Evolutionary conservation across 257 asterid species (phyloP), one percentile per base, ranked within the genome.

Genomic region (Solanum lignicaule): DNA sequence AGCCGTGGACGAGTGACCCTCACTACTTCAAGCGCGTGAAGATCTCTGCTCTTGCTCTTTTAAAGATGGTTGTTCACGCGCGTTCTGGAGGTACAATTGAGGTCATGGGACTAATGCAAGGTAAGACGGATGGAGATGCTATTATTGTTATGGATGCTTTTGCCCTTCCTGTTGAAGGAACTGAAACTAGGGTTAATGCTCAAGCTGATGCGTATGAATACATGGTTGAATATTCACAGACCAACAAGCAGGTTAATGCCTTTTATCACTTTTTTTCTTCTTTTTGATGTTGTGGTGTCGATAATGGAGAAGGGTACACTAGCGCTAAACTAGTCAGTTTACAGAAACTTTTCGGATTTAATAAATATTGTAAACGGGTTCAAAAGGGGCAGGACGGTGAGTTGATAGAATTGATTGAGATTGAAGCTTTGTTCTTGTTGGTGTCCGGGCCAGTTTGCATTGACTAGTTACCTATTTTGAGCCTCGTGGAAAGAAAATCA

Each of bases 31-130:
- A 96, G 96, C 98, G 99, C 90, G 99, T 97, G 32, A 96, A 92
- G 89, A 92, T 97, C 91, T 96, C 99, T 27, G 99, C 99, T 0
- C 98, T 97, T 74, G 99, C 99, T 25, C 98, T 97, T 3, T 97
- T 97, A 66, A 97, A 97, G 93, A 97, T 97, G 99, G 99, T 97
- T 32, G 98, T 97, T 32, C 99, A 97, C 91, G 98, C 99, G 15
- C 99, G 99, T 89, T 96, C 99, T 55, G 99, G 99, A 5, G 99
- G 99, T 33, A 97, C 98, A 36, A 97, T 97, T 78, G 99, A 97
- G 90, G 96, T 97, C 86, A 96, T 97, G 99, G 99, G 99, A 8
- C 96, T 97, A 21, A 97, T 97, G 99, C 99, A 96, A 91, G 99
- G 99, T 23, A 97, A 97, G 89, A 96, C 98, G 32, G 99, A 97